Base-by-base conservation (phyloP, 306 rosid species). In the Vachellia pachyceras region DNA sequence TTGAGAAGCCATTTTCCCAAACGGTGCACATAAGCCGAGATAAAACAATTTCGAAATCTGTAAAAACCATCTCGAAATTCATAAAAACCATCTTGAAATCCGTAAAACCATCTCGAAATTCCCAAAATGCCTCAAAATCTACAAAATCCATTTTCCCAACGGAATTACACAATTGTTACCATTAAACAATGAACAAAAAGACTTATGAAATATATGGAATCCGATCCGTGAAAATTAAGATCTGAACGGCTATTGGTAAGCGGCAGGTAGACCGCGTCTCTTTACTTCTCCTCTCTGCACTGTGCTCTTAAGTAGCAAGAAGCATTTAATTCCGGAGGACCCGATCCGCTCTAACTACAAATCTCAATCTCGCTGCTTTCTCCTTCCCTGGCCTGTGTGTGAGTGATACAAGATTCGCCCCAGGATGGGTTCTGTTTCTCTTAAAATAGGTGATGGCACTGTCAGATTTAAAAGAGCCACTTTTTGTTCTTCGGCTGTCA, bases 371-470 rank as follows among this genome's bases (percentile, higher is more conserved):
- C 55, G 1, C 20, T 17, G 29, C 1, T 10, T 65, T 66, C 72
- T 69, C 47, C 54, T 14, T 69, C 75, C 22, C 50, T 18, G 6
- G 14, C 23, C 79, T 39, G 41, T 14, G 47, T 45, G 55, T 36
- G 10, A n/a, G 20, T 36, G 23, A 3, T 0, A 2, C 42, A 4
- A 41, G 57, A 73, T 17, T 29, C 10, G 78, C 40, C 70, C 23
- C 47, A 47, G 44, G 65, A 95, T 95, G 99, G 99, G 99, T 55
- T 95, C 97, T 44, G 97, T 95, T 76, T 93, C 99, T 69, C 90
- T 95, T 35, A 95, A 95, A 75, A 90, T 91, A 4, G 94, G 98
- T 0, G 98, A 95, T 61, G 99, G 99, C 83, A 93, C 93, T 3
- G 96, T 94, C 50, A 87, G 96, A 81, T 95, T 95, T 88, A 86